A percentile compares a stretch with the other conserved stretches of the same genome.
Conservation (phyloP, 176 grass and related monocot species). For the Phyllostachys edulis region DNA sequence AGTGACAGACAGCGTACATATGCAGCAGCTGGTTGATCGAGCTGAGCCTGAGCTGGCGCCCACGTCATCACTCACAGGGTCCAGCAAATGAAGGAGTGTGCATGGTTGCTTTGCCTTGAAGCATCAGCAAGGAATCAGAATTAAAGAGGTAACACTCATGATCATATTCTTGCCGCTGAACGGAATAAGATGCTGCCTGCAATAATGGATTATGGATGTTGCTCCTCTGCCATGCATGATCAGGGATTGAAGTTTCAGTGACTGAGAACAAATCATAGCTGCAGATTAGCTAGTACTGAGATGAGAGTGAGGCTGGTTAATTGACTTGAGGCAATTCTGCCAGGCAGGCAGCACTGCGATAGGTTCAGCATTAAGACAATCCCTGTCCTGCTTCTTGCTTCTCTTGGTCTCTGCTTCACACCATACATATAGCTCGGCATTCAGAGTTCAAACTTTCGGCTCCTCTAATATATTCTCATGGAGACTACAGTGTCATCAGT, state of each 20-base stretch:
- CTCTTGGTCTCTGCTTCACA: background rate
- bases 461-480: background rate
- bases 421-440: no score
- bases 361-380: background rate
- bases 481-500: background rate
- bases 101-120: constrained; percentile 17
- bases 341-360: background rate
- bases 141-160: background rate
- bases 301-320: background rate
- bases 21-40: background rate
- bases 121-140: constrained; percentile 26
- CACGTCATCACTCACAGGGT: constrained; percentile 21
- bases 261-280: background rate
- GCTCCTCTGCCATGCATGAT: background rate
- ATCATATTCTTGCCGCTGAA: background rate
- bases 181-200: background rate
- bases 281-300: background rate
- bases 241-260: background rate
- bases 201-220: background rate
- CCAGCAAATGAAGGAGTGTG: background rate
- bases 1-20: background rate
- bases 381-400: background rate
- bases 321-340: background rate
- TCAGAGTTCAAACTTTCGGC: no score
- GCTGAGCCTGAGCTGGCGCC: constrained; percentile 33